Evolutionary conservation across 1,284 basidiomycete species (phyloP), one percentile per base, ranked within the genome.

Genomic region (Chondrostereum purpureum): DNA sequence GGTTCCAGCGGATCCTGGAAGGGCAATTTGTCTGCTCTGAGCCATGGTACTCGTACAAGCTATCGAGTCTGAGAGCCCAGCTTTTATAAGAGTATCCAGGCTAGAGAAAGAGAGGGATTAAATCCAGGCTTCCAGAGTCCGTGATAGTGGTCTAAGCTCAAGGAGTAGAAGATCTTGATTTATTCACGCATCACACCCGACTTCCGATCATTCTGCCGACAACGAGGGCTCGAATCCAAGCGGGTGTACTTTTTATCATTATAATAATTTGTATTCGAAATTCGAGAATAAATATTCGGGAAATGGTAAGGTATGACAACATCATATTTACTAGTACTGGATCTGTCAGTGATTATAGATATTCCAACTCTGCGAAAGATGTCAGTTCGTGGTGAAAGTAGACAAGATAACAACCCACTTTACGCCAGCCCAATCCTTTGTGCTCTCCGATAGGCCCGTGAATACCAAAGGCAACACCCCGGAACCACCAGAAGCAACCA

Each of bases 401-500:
- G 4, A 38, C n/a, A 43, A 24, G 24, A 47, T 16, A 23, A 27
- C 33, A 47, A 62, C 82, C 23, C 49, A 87, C 86, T 63, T 86
- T 81, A 53, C 92, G 75, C 92, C 92, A 96, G 49, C 66, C 58
- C 51, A 92, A 67, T 2, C 91, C 90, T 75, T 75, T 78, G 57
- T 92, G 79, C 0, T 91, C 77, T 46, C 77, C 76, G 50, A 96
- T 77, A 2, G 88, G 84, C 1, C 92, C 92, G 37, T 83, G 77
- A 45, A 97, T 88, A 5, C 95, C 95, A 60, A 91, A 93, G 0
- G 91, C 88, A 35, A 94, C 68, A 18, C 81, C 85, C 51, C 76
- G 83, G 72, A 97, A 98, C 92, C 91, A 97, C 88, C 88, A 93
- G 72, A 96, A 98, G 47, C 79, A 80, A 19, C 70, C 69, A 3